Base-by-base conservation (phyloP, 2,329 filamentous ascomycete genomes). In the Aspergillus brasiliensis region DNA sequence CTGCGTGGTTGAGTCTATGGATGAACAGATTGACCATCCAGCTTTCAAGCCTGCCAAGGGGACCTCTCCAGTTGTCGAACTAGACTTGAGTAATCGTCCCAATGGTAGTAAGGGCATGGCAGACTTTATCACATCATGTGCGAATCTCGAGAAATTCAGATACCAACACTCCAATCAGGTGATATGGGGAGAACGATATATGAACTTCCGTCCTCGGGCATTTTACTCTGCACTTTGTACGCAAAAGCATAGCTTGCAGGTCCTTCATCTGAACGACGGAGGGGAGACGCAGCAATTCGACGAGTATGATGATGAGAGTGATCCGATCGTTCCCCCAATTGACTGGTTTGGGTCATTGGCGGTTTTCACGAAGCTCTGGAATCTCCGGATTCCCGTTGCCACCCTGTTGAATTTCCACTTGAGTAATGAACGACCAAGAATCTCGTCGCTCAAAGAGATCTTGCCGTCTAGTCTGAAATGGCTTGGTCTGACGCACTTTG, bases 81-180 rank as follows among this genome's bases (percentile, higher is more conserved):
- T 57, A 10, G 21, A 8, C 1, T 5, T 57, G 0, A 8, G 31
- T 28, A 13, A 5, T 15, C 1, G 13, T 2, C 11, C 25, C 10
- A 57, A 57, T 25, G 46, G 28, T 34, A 49, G 46, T 3, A 51
- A 38, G 3, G 62, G 62, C 13, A 59, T 67, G 57, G 28, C 17
- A 3, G 49, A 61, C 10, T 56, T 51, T 8, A 58, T 67, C 34
- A 59, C 42, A 1, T 49, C 61, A 0, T 67, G 65, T 19, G 52
- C 58, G 11, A 62, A 60, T 15, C 58, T 67, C 10, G 58, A 65
- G 10, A 10, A 21, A 10, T 65, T 67, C 28, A 47, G 56, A 15
- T 65, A 64, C 19, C 56, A 62, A 38, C 64, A 65, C 48, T 21
- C 34, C 6, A 49, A 60, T 42, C 3, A 47, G 11, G 59, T 44